Evolutionary conservation across 768 basidiomycete species (phyloP), one percentile per base, ranked within the genome.

Genomic region (Krasilnikovozyma curviuscula): DNA sequence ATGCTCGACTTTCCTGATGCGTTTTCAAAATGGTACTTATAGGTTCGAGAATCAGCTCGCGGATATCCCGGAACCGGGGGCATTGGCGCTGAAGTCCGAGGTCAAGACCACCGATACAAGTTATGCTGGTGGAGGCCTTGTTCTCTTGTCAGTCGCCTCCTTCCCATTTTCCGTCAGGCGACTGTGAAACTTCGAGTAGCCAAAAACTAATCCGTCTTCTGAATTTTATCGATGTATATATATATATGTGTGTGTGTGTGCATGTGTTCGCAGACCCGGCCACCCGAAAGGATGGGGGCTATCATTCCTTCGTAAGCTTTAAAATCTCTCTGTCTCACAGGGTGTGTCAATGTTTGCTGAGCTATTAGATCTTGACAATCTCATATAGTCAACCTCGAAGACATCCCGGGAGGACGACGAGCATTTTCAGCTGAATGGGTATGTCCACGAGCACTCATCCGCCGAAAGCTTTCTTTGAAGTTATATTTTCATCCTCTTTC

Each of bases 341-440:
- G n/a, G n/a, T n/a, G n/a, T n/a, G n/a, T n/a, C n/a, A n/a, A n/a
- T n/a, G n/a, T 50, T 24, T 46, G 6, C 19, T 12, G 40, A 6
- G 30, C 16, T 14, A 46, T 32, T 13, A 7, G 7, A 28, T 8
- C 9, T 10, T 31, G 23, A n/a, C n/a, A n/a, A 8, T 7, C 21
- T 30, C 42, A 34, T 9, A 33, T 33, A 53, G 52, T 53, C 14
- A 49, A 53, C 42, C 48, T 46, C 9, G 46, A 53, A 23, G 52
- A 53, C 21, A 49, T 53, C 14, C 52, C 46, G 4, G 40, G 38
- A 14, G 52, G 52, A 16, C 52, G 52, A 43, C 43, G 35, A 28
- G 46, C 52, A 19, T 35, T 25, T 28, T 53, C 52, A 23, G 52
- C 52, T 3, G 52, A 53, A 48, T 53, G 52, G 52, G 21, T n/a